phyloP scores from a whole-genome alignment of 306 rosid genomes.

The Trifolium subterraneum region DNA sequence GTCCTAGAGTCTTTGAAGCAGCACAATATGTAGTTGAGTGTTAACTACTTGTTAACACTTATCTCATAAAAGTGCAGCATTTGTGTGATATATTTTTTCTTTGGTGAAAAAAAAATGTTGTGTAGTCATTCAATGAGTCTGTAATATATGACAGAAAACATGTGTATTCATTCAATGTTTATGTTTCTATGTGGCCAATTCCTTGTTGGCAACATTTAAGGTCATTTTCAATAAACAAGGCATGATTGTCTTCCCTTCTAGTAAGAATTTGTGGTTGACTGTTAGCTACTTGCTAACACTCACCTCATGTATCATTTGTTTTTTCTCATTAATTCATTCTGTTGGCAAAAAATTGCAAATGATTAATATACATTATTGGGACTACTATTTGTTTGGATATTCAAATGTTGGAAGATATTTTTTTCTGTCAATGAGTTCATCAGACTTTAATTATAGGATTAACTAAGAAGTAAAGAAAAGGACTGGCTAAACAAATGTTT shows the following conservation, averaged over 20 bases:
- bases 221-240: constrained; percentile 36
- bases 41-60: constrained; percentile 68
- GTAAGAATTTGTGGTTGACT: constrained; percentile 24
- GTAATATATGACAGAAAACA: constrained; percentile 18
- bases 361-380: constrained; percentile 5
- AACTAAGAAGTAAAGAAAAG: background rate
- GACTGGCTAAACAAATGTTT: background rate
- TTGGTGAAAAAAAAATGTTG: background rate
- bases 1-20: constrained; percentile 6
- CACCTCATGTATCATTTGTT: constrained; percentile 15
- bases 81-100: constrained; percentile 27
- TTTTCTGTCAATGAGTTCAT: background rate
- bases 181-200: constrained; percentile 40
- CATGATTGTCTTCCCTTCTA: constrained; percentile 5
- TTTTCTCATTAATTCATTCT: constrained; percentile 17
- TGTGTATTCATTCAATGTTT: constrained; percentile 1
- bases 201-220: constrained; percentile 7
- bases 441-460: background rate
- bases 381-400: constrained; percentile 10
- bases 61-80: constrained; percentile 33
- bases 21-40: constrained; percentile 41
- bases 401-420: constrained; percentile 13
- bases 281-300: constrained; percentile 75
- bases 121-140: constrained; percentile 22
- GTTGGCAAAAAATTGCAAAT: constrained; percentile 2